A percentile compares a stretch with the other conserved stretches of the same genome.
Conservation (phyloP, 140 eudicot genomes). For the Cichorium intybus region DNA sequence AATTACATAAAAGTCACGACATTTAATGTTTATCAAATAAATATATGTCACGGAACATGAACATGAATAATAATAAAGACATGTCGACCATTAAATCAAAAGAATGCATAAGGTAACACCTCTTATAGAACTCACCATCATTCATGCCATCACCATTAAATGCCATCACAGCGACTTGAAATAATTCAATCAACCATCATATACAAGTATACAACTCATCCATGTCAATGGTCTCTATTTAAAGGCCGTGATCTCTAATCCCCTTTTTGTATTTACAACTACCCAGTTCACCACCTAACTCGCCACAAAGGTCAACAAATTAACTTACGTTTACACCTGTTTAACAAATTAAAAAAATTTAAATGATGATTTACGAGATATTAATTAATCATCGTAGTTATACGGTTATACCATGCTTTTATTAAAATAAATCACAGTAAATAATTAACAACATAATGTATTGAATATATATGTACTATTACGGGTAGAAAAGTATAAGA, state of each 20-base stretch:
- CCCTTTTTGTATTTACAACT: neutral
- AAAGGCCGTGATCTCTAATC: constrained; percentile 29
- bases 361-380: neutral
- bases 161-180: constrained; percentile 15
- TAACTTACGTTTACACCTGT: neutral
- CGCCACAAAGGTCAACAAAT: neutral
- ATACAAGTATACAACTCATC: constrained; percentile 15
- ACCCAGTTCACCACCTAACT: neutral
- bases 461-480: no score
- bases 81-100: neutral
- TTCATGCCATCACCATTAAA: constrained; percentile 19
- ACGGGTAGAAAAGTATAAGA: no score
- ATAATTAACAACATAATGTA: no score
- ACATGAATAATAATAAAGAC: neutral
- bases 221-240: constrained; percentile 18
- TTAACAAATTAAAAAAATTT: neutral
- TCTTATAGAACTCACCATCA: constrained; percentile 6
- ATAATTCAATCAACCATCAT: constrained; percentile 1
- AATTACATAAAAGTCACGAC: neutral
- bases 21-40: neutral
- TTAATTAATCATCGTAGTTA: no score
- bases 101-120: constrained; percentile 1
- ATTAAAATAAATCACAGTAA: no score
- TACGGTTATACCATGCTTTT: no score
- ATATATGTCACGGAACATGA: neutral